Conservation (phyloP, 2,329 filamentous ascomycete species). For the Fragosphaeria purpurea region DNA sequence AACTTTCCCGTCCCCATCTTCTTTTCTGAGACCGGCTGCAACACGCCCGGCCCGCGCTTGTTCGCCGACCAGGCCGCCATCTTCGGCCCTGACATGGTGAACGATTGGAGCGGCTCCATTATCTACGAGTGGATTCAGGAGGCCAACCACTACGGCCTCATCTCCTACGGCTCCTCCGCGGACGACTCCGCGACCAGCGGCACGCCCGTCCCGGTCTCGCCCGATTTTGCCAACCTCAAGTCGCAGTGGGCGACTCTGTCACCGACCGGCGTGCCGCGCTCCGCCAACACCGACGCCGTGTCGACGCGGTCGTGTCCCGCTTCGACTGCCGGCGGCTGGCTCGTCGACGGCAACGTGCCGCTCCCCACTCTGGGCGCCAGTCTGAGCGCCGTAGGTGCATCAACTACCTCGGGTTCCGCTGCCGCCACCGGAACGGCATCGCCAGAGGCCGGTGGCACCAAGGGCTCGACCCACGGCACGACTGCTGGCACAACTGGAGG, state of each 20-base stretch:
- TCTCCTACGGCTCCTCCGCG: constrained; percentile 57
- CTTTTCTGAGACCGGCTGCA: constrained; percentile 85
- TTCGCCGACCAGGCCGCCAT: constrained; percentile 69
- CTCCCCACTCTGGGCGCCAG: constrained; percentile 60
- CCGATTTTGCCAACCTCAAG: constrained; percentile 72
- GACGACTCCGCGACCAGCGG: constrained; percentile 63
- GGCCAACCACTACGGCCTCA: constrained; percentile 70
- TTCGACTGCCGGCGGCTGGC: constrained; percentile 60
- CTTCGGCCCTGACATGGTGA: constrained; percentile 62
- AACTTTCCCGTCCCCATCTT: constrained; percentile 76
- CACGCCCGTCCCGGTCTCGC: constrained; percentile 60
- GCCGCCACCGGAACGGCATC: not conserved
- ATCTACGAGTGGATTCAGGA: constrained; percentile 89
- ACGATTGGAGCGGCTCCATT: constrained; percentile 64
- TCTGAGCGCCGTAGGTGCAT: constrained; percentile 19
- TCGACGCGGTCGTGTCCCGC: constrained; percentile 60
- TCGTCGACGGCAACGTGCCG: constrained; percentile 57
- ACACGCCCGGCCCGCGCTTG: constrained; percentile 47
- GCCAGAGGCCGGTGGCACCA: no score
- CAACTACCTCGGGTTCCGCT: constrained; percentile 15
- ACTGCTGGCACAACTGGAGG: no score
- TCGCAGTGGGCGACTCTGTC: constrained; percentile 63
- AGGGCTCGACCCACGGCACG: no score
- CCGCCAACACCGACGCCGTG: constrained; percentile 45
- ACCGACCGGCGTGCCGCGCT: constrained; percentile 57